Base-by-base conservation (phyloP, 176 grass and related monocot genomes). In the Oryza nivara region DNA sequence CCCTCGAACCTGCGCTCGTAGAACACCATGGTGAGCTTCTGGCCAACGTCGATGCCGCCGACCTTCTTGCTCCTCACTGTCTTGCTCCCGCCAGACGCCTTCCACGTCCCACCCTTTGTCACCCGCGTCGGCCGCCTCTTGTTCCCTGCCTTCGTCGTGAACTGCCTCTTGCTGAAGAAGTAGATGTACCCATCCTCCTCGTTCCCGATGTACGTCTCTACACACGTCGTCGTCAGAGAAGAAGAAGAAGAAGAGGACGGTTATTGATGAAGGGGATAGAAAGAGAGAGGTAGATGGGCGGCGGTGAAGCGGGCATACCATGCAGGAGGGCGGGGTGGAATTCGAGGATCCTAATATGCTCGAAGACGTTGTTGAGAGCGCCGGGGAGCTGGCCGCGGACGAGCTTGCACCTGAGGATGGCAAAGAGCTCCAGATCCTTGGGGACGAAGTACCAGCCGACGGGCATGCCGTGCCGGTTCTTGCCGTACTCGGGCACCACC, bases 131-230 rank as follows among this genome's bases (percentile, higher is more conserved):
- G 70, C 3, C 10, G 17, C 63, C 3, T 66, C 48, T 13, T 41
- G 19, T 41, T 5, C 7, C 11, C 23, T 4, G 12, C 10, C 11
- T 22, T 0, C 46, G 8, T 5, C 44, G 63, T 14, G 17, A 30
- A 63, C 76, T 40, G 20, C 64, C 63, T 66, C 4, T 0, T 0
- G 76, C 77, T 80, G 49, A 64, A 85, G 87, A 89, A 85, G 76
- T 89, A 85, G 63, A 89, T 84, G 87, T 1, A 48, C 6, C 70
- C 76, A 48, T 13, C 7, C 82, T 89, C 82, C 58, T 48, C 3
- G 63, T 70, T 1, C 28, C 1, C 3, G 38, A 35, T 44, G 87
- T 68, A 84, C 10, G 1, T 11, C 1, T 25, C 34, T 23, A 19
- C 34, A 47, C 8, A 44, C 60, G 45, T 11, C 49, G 15, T 52